Conservation (phyloP, 148 eudicot species). For the Amaranthus hypochondriacus region DNA sequence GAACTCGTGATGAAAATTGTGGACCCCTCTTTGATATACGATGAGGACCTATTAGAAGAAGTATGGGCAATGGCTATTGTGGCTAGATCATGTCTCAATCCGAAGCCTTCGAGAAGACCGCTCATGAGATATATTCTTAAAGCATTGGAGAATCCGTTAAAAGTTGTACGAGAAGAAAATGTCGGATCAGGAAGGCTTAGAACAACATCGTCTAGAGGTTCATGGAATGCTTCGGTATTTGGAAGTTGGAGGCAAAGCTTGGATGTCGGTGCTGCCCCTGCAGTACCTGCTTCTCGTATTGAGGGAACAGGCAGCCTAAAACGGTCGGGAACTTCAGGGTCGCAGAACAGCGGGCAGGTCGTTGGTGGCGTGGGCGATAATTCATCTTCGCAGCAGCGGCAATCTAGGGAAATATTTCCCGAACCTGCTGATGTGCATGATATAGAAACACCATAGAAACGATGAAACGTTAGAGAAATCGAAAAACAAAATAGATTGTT, state of each 20-base stretch:
- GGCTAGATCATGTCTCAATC: constrained; percentile 92
- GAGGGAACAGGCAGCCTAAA: constrained; percentile 56
- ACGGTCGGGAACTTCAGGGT: constrained; percentile 53
- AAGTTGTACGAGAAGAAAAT: constrained; percentile 84
- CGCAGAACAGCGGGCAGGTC: constrained; percentile 60
- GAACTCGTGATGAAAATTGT: constrained; percentile 84
- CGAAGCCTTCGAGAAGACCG: constrained; percentile 78
- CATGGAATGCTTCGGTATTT: constrained; percentile 87
- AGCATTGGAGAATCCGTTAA: constrained; percentile 90
- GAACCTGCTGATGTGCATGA: constrained; percentile 49
- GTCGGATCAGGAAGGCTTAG: constrained; percentile 66
- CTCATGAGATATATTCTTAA: constrained; percentile 82
- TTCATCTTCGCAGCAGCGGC: constrained; percentile 53
- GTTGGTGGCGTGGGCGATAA: constrained; percentile 34
- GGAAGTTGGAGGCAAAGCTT: constrained; percentile 96
- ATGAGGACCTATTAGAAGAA: constrained; percentile 91
- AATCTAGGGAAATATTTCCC: constrained; percentile 74
- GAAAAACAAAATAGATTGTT: constrained; percentile 12
- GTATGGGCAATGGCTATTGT: constrained; percentile 99
- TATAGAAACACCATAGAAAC: constrained; percentile 33
- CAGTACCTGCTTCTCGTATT: constrained; percentile 27
- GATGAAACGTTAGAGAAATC: constrained; percentile 20
- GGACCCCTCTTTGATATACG: constrained; percentile 90
- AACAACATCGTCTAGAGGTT: constrained; percentile 77
- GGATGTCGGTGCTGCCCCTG: constrained; percentile 47